phyloP scores from a whole-genome alignment of 306 rosid genomes.

The Lotus japonicus region DNA sequence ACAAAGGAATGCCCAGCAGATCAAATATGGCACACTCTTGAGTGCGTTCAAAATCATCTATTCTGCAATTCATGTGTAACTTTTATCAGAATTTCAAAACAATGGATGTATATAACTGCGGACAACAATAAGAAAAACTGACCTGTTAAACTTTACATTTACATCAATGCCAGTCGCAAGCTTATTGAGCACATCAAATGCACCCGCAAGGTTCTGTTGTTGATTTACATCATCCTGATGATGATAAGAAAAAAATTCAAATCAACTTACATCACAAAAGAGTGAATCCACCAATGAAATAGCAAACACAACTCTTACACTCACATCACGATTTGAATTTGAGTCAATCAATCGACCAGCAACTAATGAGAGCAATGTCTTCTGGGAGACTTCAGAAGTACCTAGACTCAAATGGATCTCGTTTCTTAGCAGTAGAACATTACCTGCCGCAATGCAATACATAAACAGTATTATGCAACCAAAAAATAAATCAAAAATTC shows the following conservation, averaged over 20 bases:
- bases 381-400: constrained; percentile 83
- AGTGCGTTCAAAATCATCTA: constrained; percentile 92
- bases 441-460: constrained; percentile 53
- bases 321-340: constrained; percentile 65
- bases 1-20: constrained; percentile 89
- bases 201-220: constrained; percentile 93
- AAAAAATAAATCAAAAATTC: constrained; percentile 11
- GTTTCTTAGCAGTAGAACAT: constrained; percentile 78
- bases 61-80: constrained; percentile 48
- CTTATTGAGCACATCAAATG: constrained; percentile 90
- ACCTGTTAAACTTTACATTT: constrained; percentile 88
- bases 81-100: constrained; percentile 22
- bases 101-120: constrained; percentile 6
- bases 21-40: constrained; percentile 97
- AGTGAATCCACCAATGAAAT: background rate
- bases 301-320: constrained; percentile 44
- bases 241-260: constrained; percentile 14
- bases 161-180: constrained; percentile 99
- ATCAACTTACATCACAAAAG: constrained; percentile 11
- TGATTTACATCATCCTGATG: constrained; percentile 80
- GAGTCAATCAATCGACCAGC: constrained; percentile 90
- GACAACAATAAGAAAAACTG: constrained; percentile 17
- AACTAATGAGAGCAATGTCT: constrained; percentile 82
- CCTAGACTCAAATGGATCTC: constrained; percentile 70
- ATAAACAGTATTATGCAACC: background rate